A percentile compares a stretch with the other conserved stretches of the same genome.
These are phyloP conservation scores for Boletus reticulatus DNA, from an alignment of 768 basidiomycete species.

Conservation along the genomic window DNA sequence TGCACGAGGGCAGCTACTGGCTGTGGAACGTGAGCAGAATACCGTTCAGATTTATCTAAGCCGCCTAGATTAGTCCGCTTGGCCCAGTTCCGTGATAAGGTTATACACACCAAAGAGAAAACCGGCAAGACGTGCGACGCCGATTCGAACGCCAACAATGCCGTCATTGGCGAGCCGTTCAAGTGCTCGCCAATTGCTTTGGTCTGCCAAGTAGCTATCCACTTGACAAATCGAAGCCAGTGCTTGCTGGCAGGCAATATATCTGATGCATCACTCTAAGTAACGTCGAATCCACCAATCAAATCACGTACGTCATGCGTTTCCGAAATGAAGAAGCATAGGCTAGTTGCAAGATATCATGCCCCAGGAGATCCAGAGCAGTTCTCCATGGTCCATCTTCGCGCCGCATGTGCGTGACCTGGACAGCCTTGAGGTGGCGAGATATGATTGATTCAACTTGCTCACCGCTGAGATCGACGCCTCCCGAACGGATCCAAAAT, in stretches of 20 bases:
- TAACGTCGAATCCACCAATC: slow-evolving; percentile 9
- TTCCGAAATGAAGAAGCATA: slow-evolving; percentile 50
- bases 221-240: slow-evolving; percentile 40
- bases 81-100: background rate
- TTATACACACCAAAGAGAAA: slow-evolving; percentile 49
- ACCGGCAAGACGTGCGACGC: slow-evolving; percentile 72
- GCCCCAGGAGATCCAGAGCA: slow-evolving; percentile 37
- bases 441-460: slow-evolving; percentile 6
- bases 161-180: slow-evolving; percentile 56
- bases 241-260: slow-evolving; percentile 69
- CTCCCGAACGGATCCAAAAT: slow-evolving; percentile 83
- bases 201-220: slow-evolving; percentile 40
- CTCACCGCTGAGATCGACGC: slow-evolving; percentile 66
- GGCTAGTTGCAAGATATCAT: slow-evolving; percentile 44
- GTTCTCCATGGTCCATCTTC: slow-evolving; percentile 36
- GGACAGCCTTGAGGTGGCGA: slow-evolving; percentile 15
- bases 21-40: slow-evolving; percentile 28
- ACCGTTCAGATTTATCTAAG: slow-evolving; percentile 15
- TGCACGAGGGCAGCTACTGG: slow-evolving; percentile 40
- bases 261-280: slow-evolving; percentile 43
- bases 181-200: slow-evolving; percentile 49
- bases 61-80: slow-evolving; percentile 2
- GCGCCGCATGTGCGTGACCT: slow-evolving; percentile 51
- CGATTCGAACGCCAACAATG: slow-evolving; percentile 84
- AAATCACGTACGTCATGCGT: slow-evolving; percentile 65